phyloP scores from a whole-genome alignment of 805 yeast species.

The Myxozyma geophila region DNA sequence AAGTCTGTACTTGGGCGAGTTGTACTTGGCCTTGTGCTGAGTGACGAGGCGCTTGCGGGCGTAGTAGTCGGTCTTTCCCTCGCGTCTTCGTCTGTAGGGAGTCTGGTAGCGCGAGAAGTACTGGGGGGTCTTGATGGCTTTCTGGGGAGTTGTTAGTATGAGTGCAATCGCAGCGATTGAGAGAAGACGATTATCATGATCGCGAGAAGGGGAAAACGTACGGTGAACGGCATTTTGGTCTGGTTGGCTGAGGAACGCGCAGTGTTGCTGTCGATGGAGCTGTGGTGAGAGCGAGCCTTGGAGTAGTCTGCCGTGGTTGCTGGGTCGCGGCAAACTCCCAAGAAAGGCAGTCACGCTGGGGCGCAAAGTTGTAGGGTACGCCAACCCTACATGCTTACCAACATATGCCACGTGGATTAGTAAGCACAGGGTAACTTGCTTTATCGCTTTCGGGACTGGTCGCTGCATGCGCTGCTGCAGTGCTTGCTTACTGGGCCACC shows the following conservation, averaged over 20 bases:
- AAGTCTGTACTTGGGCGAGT: slow-evolving; percentile 98
- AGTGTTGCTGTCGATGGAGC: not conserved
- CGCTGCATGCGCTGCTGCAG: too few species aligned
- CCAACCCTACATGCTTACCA: not conserved
- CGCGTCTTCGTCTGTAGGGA: slow-evolving; percentile 99
- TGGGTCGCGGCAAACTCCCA: not conserved
- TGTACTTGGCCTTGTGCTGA: slow-evolving; percentile 99
- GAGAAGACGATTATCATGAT: too few species aligned
- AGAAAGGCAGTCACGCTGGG: not conserved
- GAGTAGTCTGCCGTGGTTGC: not conserved
- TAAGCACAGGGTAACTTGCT: too few species aligned
- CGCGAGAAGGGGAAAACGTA: slow-evolving; percentile 10
- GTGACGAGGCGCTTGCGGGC: slow-evolving; percentile 99
- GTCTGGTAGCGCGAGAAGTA: slow-evolving; percentile 99
- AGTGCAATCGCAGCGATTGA: not conserved
- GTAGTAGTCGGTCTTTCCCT: slow-evolving; percentile 99
- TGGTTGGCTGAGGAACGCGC: not conserved
- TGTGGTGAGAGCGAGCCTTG: slow-evolving; percentile 2
- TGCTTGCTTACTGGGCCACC: too few species aligned
- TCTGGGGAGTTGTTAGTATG: slow-evolving; percentile 12
- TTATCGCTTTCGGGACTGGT: too few species aligned
- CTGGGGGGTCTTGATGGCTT: slow-evolving; percentile 74
- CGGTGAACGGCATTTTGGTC: slow-evolving; percentile 37
- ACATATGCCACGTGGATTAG: not conserved
- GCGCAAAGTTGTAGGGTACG: not conserved